Percentiles rank a stretch among this genome's conserved stretches.
Evolutionary conservation across 805 yeast species (phyloP).

Genomic region (Jamesozyma piceae): DNA sequence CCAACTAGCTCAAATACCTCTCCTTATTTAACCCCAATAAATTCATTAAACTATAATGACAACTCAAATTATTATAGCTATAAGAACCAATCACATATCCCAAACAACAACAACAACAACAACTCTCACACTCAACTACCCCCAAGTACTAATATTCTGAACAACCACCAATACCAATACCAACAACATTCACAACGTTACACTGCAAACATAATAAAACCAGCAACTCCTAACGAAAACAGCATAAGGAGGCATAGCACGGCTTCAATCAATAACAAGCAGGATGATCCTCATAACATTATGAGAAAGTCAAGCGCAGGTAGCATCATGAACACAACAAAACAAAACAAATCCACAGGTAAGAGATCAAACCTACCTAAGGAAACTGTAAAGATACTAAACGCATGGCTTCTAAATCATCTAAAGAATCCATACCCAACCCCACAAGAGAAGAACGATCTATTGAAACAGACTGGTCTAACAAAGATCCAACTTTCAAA

Average conservation of each 20-base stretch:
- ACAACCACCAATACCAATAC: neutral
- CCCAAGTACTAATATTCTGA: neutral
- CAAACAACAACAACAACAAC: neutral
- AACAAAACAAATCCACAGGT: slow-evolving; percentile 6
- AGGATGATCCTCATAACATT: neutral
- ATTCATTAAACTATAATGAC: neutral
- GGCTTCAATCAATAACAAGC: neutral
- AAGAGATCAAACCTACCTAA: slow-evolving; percentile 71
- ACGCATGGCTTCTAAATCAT: slow-evolving; percentile 67
- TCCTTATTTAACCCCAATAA: neutral
- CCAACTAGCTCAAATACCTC: neutral
- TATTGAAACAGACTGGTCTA: slow-evolving; percentile 64
- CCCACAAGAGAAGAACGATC: slow-evolving; percentile 61
- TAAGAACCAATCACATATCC: too few species aligned
- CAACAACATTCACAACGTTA: slow-evolving; percentile 4
- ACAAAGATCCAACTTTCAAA: slow-evolving; percentile 74
- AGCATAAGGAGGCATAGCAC: neutral
- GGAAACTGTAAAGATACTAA: slow-evolving; percentile 61
- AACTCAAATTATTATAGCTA: slow-evolving; percentile 2
- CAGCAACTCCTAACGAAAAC: neutral
- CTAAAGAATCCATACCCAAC: slow-evolving; percentile 79
- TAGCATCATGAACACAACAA: neutral
- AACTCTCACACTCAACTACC: too few species aligned
- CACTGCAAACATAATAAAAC: slow-evolving; percentile 2
- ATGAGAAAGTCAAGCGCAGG: neutral